phyloP scores from a whole-genome alignment of 78 protist genomes.

The Cyanophora paradoxa region DNA sequence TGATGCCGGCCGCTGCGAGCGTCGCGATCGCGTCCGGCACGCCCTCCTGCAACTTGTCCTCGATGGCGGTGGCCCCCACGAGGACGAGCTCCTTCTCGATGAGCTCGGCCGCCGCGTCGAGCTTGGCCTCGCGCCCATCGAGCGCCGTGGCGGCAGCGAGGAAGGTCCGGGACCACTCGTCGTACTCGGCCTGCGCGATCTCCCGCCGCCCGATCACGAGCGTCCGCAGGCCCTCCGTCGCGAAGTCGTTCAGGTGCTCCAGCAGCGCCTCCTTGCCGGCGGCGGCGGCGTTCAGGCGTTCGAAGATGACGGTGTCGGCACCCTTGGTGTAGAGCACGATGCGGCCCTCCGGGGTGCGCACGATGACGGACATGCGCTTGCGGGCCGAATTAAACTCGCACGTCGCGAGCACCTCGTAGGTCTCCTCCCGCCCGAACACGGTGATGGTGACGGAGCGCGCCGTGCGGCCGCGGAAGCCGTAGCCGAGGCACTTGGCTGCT shows the following conservation, averaged over 20 bases:
- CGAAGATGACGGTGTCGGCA: conserved; percentile 42
- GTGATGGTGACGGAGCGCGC: neutral
- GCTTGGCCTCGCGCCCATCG: neutral
- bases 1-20: conserved; percentile 68
- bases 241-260: conserved; percentile 1
- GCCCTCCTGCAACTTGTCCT: conserved; percentile 87
- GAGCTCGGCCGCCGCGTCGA: conserved; percentile 11
- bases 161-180: conserved; percentile 11
- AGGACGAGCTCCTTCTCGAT: conserved; percentile 61
- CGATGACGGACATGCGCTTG: conserved; percentile 83
- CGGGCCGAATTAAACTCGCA: conserved; percentile 69
- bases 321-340: conserved; percentile 37
- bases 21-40: conserved; percentile 55
- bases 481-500: conserved; percentile 47
- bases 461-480: neutral
- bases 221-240: conserved; percentile 75
- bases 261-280: neutral
- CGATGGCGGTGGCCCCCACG: conserved; percentile 91
- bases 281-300: neutral
- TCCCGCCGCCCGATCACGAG: conserved; percentile 56
- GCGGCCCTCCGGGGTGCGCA: conserved; percentile 54
- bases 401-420: conserved; percentile 1
- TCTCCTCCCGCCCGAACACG: neutral
- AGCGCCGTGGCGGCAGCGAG: conserved; percentile 6
- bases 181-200: conserved; percentile 44